A percentile compares a stretch with the other conserved stretches of the same genome.
These are phyloP conservation scores for Parmales sp. DNA, from an alignment of 108 stramenopile species.

Conservation along the genomic window DNA sequence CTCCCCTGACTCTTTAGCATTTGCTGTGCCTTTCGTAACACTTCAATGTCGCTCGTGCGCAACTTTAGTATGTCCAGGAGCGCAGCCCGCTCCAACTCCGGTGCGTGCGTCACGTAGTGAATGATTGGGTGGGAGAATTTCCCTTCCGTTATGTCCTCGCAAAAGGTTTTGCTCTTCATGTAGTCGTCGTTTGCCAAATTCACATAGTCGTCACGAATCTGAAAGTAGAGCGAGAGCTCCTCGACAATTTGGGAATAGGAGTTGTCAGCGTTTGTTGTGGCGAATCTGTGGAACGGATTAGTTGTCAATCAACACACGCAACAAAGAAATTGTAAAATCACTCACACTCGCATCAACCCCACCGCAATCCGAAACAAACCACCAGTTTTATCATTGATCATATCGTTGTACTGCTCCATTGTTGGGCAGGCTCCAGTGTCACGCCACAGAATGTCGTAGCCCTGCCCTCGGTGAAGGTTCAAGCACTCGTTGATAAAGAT, in stretches of 20 bases:
- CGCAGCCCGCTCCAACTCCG: conserved; percentile 38
- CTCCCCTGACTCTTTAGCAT: conserved; percentile 62
- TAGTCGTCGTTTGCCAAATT: conserved; percentile 86
- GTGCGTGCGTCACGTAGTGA: conserved; percentile 44
- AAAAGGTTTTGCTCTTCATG: conserved; percentile 86
- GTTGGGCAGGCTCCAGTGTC: conserved; percentile 59
- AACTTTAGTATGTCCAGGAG: conserved; percentile 82
- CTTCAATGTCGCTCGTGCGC: conserved; percentile 74
- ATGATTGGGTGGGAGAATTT: conserved; percentile 90
- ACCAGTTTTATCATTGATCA: conserved; percentile 90
- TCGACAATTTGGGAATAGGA: conserved; percentile 69
- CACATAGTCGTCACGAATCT: conserved; percentile 89
- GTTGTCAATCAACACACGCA: no score
- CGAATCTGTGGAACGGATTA: no score
- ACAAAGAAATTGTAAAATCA: neutral
- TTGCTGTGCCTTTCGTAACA: conserved; percentile 73
- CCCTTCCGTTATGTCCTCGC: conserved; percentile 93
- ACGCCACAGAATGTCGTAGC: conserved; percentile 80
- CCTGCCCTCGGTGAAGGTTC: conserved; percentile 87
- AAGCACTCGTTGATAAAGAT: conserved; percentile 49
- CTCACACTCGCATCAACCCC: conserved; percentile 64
- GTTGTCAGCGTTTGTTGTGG: conserved; percentile 18
- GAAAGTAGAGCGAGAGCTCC: conserved; percentile 85
- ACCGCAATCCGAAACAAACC: conserved; percentile 91
- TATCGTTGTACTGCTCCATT: conserved; percentile 63